These are phyloP conservation scores for Amniculicola lignicola DNA, from an alignment of 495 filamentous ascomycete genomes.

Conservation along the genomic window DNA sequence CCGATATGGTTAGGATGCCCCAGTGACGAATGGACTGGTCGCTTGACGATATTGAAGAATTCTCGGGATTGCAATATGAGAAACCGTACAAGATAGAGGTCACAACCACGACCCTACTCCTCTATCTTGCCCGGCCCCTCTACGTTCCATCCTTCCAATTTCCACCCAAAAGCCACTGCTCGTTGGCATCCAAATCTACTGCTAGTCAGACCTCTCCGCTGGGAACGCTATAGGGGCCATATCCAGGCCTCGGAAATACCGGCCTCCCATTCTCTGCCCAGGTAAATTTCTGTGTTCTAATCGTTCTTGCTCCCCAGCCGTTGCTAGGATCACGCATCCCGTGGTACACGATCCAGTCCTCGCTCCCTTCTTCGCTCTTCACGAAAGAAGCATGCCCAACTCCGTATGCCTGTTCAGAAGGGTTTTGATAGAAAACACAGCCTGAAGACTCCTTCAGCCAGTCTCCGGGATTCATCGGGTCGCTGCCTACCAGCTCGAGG, in stretches of 20 bases:
- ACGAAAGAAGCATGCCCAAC: slow-evolving; percentile 51
- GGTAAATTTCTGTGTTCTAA: slow-evolving; percentile 42
- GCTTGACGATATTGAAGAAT: no score
- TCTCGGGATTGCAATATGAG: no score
- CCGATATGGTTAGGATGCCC: no score
- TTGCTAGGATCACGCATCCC: slow-evolving; percentile 43
- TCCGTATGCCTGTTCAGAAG: slow-evolving; percentile 44
- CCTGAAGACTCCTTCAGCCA: slow-evolving; percentile 48
- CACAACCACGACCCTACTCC: no score
- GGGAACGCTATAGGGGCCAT: slow-evolving; percentile 44
- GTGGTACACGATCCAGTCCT: slow-evolving; percentile 53
- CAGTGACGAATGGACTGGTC: no score
- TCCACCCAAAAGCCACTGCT: no score
- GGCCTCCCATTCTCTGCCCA: slow-evolving; percentile 44
- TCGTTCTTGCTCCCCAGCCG: slow-evolving; percentile 43
- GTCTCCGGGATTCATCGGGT: slow-evolving; percentile 50
- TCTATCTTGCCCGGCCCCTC: no score
- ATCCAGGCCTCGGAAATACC: slow-evolving; percentile 42
- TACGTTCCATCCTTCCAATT: no score
- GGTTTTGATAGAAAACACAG: slow-evolving; percentile 52
- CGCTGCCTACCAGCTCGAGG: slow-evolving; percentile 48
- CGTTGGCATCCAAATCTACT: no score
- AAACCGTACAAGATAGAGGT: no score
- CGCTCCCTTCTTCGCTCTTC: slow-evolving; percentile 47
- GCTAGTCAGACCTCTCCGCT: slow-evolving; percentile 34